Percentiles rank a stretch among this genome's conserved stretches.
These are phyloP conservation scores for Fusarium dlaminii DNA, from an alignment of 2,329 filamentous ascomycete species.

Conservation along the genomic window DNA sequence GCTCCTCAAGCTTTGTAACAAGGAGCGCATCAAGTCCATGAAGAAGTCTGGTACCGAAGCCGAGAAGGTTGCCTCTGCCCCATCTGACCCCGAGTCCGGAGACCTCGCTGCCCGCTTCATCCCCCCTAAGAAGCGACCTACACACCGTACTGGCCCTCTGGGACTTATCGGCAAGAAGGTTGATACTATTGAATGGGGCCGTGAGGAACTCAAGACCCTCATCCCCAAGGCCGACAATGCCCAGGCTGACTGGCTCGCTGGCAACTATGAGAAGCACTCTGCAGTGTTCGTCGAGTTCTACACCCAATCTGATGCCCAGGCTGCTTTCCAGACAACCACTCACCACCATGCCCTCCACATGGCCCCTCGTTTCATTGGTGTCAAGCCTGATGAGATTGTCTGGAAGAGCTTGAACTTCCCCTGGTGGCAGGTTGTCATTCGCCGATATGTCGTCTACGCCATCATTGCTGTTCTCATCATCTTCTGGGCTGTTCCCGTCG, in stretches of 20 bases:
- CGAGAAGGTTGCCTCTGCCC: conserved; percentile 50
- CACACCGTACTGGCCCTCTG: conserved; percentile 70
- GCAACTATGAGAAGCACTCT: conserved; percentile 70
- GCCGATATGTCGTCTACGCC: conserved; percentile 69
- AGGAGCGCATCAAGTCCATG: conserved; percentile 48
- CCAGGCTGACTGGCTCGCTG: conserved; percentile 69
- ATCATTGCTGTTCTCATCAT: conserved; percentile 79
- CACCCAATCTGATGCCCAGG: conserved; percentile 83
- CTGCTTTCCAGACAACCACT: conserved; percentile 82
- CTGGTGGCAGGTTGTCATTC: conserved; percentile 81
- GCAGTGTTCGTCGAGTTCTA: conserved; percentile 95
- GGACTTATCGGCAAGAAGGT: conserved; percentile 74
- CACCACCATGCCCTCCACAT: conserved; percentile 86
- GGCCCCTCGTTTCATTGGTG: conserved; percentile 83
- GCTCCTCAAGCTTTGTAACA: conserved; percentile 71
- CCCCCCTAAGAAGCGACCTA: conserved; percentile 72
- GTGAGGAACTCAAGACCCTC: conserved; percentile 63
- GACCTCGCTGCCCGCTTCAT: conserved; percentile 72
- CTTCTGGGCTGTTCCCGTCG: conserved; percentile 84
- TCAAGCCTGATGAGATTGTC: conserved; percentile 82
- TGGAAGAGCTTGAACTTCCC: conserved; percentile 78
- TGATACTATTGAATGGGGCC: conserved; percentile 87
- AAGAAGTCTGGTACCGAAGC: conserved; percentile 46
- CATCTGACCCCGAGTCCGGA: conserved; percentile 73
- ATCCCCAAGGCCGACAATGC: conserved; percentile 73